phyloP scores from a whole-genome alignment of 768 basidiomycete genomes.

The Gloeostereum incarnatum region DNA sequence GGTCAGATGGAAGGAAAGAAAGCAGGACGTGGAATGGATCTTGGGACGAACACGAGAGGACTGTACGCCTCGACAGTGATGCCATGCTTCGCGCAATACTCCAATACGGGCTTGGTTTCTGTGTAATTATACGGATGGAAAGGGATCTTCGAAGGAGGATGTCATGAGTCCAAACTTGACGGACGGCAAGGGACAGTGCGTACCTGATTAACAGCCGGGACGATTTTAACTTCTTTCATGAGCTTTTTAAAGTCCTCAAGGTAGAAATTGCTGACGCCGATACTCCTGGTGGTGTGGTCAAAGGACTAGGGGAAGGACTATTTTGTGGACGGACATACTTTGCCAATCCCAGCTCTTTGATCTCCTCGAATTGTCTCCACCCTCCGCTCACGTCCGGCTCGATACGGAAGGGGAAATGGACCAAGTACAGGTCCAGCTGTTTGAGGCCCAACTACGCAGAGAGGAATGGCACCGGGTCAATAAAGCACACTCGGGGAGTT shows the following conservation, averaged over 20 bases:
- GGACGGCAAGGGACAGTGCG: neutral
- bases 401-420: no score
- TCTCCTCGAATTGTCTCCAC: no score
- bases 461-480: no score
- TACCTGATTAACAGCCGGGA: constrained; percentile 63
- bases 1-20: neutral
- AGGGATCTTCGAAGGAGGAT: constrained; percentile 24
- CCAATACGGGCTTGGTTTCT: constrained; percentile 34
- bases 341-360: constrained; percentile 33
- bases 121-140: constrained; percentile 54
- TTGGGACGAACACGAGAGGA: constrained; percentile 32
- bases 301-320: constrained; percentile 6
- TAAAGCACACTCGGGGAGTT: no score
- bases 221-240: constrained; percentile 50
- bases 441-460: no score
- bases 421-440: no score
- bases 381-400: no score
- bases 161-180: neutral
- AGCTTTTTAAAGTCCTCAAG: constrained; percentile 48
- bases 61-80: constrained; percentile 52
- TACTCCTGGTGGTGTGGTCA: constrained; percentile 33
- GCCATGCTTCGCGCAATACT: constrained; percentile 35
- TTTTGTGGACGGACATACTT: constrained; percentile 20
- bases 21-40: neutral
- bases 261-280: constrained; percentile 66